Evolutionary conservation across 2,329 filamentous ascomycete species (phyloP).

Genomic region (Trichoderma asperellum): DNA sequence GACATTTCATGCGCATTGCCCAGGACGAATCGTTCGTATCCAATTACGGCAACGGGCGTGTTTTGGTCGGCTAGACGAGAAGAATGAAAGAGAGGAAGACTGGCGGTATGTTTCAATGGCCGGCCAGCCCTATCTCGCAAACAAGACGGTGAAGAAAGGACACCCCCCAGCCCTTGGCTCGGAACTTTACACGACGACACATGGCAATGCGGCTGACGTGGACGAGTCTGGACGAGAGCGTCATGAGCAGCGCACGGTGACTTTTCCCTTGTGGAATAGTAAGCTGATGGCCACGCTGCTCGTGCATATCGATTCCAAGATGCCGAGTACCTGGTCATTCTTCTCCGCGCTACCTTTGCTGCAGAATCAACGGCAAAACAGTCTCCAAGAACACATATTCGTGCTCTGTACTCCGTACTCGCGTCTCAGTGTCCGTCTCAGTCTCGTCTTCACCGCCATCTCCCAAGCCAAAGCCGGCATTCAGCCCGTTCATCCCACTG

Average conservation of each 20-base stretch:
- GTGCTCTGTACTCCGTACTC: background rate
- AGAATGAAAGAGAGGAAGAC: background rate
- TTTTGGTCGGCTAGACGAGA: background rate
- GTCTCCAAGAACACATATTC: background rate
- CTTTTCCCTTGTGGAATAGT: background rate
- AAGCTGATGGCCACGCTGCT: constrained; percentile 10
- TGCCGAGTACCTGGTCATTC: background rate
- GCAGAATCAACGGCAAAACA: background rate
- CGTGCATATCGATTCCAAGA: background rate
- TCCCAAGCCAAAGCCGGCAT: background rate
- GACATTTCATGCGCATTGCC: constrained; percentile 21
- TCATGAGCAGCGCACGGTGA: background rate
- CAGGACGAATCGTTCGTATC: background rate
- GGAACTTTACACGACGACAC: background rate
- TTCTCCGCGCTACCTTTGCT: background rate
- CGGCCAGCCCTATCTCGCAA: constrained; percentile 12
- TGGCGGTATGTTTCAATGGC: background rate
- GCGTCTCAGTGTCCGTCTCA: background rate
- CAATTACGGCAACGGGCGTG: background rate
- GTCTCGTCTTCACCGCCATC: constrained; percentile 10
- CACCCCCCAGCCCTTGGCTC: background rate
- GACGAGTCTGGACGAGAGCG: background rate
- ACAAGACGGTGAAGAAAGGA: constrained; percentile 1
- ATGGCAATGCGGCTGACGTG: constrained; percentile 3
- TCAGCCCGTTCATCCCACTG: background rate